A percentile compares a stretch with the other conserved stretches of the same genome.
Evolutionary conservation across 768 basidiomycete species (phyloP).

Genomic region (Collybiopsis luxurians): DNA sequence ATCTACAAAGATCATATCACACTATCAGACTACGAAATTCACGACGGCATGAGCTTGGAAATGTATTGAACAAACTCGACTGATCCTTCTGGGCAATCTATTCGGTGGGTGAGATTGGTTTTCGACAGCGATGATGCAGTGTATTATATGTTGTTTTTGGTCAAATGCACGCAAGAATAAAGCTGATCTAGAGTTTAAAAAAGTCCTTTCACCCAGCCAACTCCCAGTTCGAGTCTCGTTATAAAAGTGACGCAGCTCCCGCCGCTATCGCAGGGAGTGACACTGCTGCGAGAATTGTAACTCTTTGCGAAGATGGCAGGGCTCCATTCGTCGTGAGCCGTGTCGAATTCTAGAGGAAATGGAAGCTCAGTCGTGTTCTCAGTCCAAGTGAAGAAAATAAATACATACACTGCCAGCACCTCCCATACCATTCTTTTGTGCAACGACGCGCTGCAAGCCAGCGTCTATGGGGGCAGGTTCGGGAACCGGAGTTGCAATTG

Average conservation of each 20-base stretch:
- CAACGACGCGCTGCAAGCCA: neutral
- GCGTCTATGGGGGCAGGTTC: conserved; percentile 2
- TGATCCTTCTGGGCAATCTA: neutral
- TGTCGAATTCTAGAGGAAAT: neutral
- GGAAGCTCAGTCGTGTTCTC: neutral
- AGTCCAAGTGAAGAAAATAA: neutral
- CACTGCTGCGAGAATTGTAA: neutral
- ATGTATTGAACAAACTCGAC: conserved; percentile 66
- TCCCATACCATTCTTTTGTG: conserved; percentile 1
- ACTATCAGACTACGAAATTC: conserved; percentile 86
- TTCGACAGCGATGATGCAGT: no score
- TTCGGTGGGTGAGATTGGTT: neutral
- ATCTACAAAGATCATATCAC: conserved; percentile 97
- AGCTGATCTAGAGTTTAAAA: no score
- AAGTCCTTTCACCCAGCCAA: neutral
- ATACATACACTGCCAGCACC: neutral
- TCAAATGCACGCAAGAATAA: no score
- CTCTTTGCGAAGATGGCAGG: neutral
- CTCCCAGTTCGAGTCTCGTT: no score
- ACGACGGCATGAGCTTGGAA: conserved; percentile 92
- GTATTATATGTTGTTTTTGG: no score
- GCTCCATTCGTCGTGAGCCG: neutral
- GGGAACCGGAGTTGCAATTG: neutral
- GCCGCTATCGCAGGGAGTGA: neutral
- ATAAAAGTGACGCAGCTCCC: neutral